phyloP scores from a whole-genome alignment of 345 rosid species.

The Camelina hispida region DNA sequence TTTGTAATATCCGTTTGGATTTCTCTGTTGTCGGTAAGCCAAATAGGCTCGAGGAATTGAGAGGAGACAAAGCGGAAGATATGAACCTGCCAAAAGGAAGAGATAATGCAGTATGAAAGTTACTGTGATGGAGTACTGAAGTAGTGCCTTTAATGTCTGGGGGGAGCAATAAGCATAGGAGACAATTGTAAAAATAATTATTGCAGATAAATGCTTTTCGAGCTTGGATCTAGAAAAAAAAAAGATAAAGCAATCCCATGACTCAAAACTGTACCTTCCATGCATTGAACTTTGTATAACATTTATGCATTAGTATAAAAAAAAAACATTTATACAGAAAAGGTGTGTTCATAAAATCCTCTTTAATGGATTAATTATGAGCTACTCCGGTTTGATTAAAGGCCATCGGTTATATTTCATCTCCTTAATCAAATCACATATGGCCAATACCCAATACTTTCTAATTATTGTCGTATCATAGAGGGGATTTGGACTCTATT shows the following conservation, averaged over 20 bases:
- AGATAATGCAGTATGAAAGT: slow-evolving; percentile 30
- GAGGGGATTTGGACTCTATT: no score
- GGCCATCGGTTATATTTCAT: not conserved
- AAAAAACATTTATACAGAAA: not conserved
- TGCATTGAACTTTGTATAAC: slow-evolving; percentile 24
- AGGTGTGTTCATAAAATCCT: slow-evolving; percentile 7
- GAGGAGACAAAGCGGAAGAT: slow-evolving; percentile 42
- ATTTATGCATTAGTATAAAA: slow-evolving; percentile 8
- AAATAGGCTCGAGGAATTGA: slow-evolving; percentile 34
- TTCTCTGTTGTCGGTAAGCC: slow-evolving; percentile 25
- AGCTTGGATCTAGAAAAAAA: slow-evolving; percentile 20
- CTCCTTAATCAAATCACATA: not conserved
- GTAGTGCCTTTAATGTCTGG: slow-evolving; percentile 37
- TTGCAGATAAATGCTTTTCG: slow-evolving; percentile 27
- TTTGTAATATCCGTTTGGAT: slow-evolving; percentile 32
- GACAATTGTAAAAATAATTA: slow-evolving; percentile 26
- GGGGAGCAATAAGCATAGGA: slow-evolving; percentile 27
- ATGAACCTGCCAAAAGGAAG: slow-evolving; percentile 39
- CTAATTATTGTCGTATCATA: no score
- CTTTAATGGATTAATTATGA: not conserved
- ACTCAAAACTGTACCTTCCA: slow-evolving; percentile 27
- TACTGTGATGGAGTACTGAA: slow-evolving; percentile 33
- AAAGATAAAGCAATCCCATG: slow-evolving; percentile 26
- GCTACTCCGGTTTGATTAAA: not conserved
- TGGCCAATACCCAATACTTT: not conserved